Percentiles rank a stretch among this genome's conserved stretches.
These are phyloP conservation scores for Sanguinoderma infundibulare DNA, from an alignment of 1,284 basidiomycete species.

Conservation along the genomic window DNA sequence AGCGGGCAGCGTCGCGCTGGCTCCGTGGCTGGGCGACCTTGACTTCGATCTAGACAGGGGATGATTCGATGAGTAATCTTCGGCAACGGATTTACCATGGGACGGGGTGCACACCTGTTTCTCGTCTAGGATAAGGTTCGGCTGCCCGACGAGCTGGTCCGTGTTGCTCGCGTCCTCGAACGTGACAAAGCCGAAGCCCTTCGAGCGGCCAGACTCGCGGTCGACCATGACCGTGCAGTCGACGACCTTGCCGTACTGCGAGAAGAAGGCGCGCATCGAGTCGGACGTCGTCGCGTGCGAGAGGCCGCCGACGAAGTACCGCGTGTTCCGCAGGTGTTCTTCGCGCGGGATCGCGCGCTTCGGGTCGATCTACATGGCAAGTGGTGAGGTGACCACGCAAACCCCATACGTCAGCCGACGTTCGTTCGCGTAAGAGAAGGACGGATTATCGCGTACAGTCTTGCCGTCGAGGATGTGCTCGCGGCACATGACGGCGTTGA, in stretches of 20 bases:
- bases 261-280: constrained; percentile 81
- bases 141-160: constrained; percentile 72
- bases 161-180: constrained; percentile 81
- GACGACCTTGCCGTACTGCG: constrained; percentile 79
- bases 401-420: background rate
- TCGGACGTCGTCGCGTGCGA: constrained; percentile 81
- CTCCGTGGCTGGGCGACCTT: constrained; percentile 83
- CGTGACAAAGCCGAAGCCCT: constrained; percentile 94
- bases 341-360: constrained; percentile 93
- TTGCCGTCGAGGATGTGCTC: constrained; percentile 94
- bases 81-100: constrained; percentile 7
- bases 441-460: constrained; percentile 30
- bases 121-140: constrained; percentile 76
- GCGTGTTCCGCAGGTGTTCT: constrained; percentile 81
- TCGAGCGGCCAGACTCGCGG: constrained; percentile 86
- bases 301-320: constrained; percentile 90
- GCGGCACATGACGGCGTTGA: constrained; percentile 78
- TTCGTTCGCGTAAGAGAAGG: background rate
- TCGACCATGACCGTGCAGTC: constrained; percentile 96
- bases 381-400: background rate
- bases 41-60: constrained; percentile 75
- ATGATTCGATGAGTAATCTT: background rate
- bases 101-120: constrained; percentile 57
- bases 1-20: constrained; percentile 59
- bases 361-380: constrained; percentile 79